These are phyloP conservation scores for Leccinum disarticulatum DNA, from an alignment of 768 basidiomycete species.

Conservation along the genomic window DNA sequence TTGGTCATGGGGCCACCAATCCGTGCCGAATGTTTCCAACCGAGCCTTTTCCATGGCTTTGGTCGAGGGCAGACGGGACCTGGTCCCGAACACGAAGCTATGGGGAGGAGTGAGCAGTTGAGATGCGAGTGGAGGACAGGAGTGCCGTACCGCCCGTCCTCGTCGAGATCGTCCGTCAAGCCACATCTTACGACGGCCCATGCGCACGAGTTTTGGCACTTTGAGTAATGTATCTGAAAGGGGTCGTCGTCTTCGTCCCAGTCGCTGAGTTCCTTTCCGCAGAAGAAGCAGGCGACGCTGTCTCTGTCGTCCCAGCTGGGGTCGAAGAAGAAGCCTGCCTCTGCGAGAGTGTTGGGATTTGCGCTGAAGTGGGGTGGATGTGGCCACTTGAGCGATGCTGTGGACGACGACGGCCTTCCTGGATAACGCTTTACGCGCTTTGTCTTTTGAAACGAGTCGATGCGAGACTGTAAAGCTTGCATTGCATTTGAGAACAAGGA, in stretches of 20 bases:
- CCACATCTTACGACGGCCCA: constrained; percentile 86
- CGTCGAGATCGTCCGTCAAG: constrained; percentile 54
- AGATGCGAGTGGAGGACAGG: neutral
- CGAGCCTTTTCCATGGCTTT: constrained; percentile 74
- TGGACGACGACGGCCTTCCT: constrained; percentile 45
- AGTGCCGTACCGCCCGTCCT: constrained; percentile 51
- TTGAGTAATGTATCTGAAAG: constrained; percentile 74
- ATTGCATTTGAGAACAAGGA: constrained; percentile 29
- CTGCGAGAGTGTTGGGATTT: constrained; percentile 72
- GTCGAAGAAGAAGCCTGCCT: constrained; percentile 87
- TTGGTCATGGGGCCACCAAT: constrained; percentile 80
- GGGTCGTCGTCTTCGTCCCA: constrained; percentile 90
- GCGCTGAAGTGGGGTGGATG: constrained; percentile 65
- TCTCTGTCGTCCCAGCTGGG: constrained; percentile 69
- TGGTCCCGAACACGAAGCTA: constrained; percentile 52
- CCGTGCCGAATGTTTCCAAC: constrained; percentile 60
- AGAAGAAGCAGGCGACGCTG: constrained; percentile 82
- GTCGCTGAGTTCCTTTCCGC: constrained; percentile 75
- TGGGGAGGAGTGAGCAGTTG: constrained; percentile 1
- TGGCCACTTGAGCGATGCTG: constrained; percentile 69
- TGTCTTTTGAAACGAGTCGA: constrained; percentile 67
- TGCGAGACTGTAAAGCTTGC: constrained; percentile 55
- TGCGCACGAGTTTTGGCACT: constrained; percentile 64
- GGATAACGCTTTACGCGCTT: constrained; percentile 57
- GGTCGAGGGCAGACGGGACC: constrained; percentile 61